Evolutionary conservation across 2,329 filamentous ascomycete species (phyloP).

Genomic region (Fusarium sp.): DNA sequence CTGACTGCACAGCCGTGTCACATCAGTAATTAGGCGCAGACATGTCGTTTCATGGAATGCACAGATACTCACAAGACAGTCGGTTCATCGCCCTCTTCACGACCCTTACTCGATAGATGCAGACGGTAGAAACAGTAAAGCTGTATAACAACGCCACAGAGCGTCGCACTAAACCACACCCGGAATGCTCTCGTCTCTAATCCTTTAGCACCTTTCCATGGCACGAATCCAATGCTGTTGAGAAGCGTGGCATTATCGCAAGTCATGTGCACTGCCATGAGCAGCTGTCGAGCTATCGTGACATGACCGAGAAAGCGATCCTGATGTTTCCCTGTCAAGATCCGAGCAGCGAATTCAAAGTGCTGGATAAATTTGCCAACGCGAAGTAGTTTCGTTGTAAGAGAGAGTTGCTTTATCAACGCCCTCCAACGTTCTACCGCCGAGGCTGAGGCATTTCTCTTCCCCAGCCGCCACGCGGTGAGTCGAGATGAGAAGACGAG

Average conservation of each 20-base stretch:
- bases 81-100: background rate
- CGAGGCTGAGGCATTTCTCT: slow-evolving; percentile 2
- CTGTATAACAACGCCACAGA: slow-evolving; percentile 6
- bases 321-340: slow-evolving; percentile 1
- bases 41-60: background rate
- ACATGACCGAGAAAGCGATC: slow-evolving; percentile 11
- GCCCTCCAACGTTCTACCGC: background rate
- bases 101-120: background rate
- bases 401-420: slow-evolving; percentile 13
- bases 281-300: slow-evolving; percentile 14
- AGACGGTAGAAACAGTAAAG: slow-evolving; percentile 21
- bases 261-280: slow-evolving; percentile 15
- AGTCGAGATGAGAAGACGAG: slow-evolving; percentile 14
- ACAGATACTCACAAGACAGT: slow-evolving; percentile 12
- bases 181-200: slow-evolving; percentile 15
- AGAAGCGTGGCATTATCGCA: slow-evolving; percentile 19
- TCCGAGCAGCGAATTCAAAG: background rate
- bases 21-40: background rate
- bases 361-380: slow-evolving; percentile 9
- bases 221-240: slow-evolving; percentile 27
- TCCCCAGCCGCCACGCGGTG: slow-evolving; percentile 3
- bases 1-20: slow-evolving; percentile 6
- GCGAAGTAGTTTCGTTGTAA: slow-evolving; percentile 14
- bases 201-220: slow-evolving; percentile 16
- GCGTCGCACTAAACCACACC: slow-evolving; percentile 14